Evolutionary conservation across 2,329 filamentous ascomycete genomes (phyloP), one percentile per base, ranked within the genome.

Genomic region (Apiospora marii): DNA sequence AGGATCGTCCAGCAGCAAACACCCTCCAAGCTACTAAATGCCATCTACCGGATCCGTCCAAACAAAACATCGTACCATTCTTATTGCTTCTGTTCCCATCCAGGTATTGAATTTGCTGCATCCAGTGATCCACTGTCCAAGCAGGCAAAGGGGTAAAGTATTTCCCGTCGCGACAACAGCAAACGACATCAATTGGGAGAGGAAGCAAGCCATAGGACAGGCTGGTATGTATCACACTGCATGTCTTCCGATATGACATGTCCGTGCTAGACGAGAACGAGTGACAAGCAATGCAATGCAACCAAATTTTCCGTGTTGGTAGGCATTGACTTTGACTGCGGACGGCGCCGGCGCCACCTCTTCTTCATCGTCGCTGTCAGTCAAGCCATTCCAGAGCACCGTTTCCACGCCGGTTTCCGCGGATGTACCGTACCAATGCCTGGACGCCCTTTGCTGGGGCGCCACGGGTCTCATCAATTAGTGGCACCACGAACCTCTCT

Each of bases 381-480:
- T 41, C 58, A 64, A 64, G 58, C 34, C 58, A 64, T 64, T 64
- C 58, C 34, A 64, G 19, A 64, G 58, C 13, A 19, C 58, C 58
- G 58, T 64, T 64, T 64, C 34, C 58, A 64, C 34, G 58, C 16
- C 58, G 58, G 58, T 64, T 41, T 64, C 58, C 58, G 58, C 58
- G 58, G 27, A 34, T 58, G 34, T 37, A 64, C 58, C 58, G 30
- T 37, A 19, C 53, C 30, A 61, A 61, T 61, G 30, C 53, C 53
- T 61, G 53, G 30, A 37, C 37, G 27, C 30, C 53, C 37, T 30
- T 13, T 61, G 22, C 58, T 64, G 34, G 58, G n/a, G 58, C 58
- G 58, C 58, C 58, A 64, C 58, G 58, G 58, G 58, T 64, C 58
- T 64, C 58, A 61, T 41, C 22, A 64, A 61, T 41, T 37, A 64